Percentiles rank a stretch among this genome's conserved stretches.
These are phyloP conservation scores for Coprinopsis cinerea DNA, from an alignment of 768 basidiomycete genomes.

Conservation along the genomic window DNA sequence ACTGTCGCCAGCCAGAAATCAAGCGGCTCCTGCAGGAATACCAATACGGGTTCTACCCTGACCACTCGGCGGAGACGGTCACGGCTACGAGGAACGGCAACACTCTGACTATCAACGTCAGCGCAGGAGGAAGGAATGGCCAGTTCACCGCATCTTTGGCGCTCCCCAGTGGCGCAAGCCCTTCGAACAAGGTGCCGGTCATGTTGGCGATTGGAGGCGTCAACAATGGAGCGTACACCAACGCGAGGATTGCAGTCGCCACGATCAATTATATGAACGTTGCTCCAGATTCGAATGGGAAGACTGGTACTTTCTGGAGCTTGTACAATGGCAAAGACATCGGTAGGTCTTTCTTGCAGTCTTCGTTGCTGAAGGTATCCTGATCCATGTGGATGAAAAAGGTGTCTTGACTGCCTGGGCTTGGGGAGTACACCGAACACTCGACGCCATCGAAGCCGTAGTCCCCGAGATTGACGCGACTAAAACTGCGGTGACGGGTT, in stretches of 20 bases:
- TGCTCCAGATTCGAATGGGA: slow-evolving; percentile 11
- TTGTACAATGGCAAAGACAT: slow-evolving; percentile 16
- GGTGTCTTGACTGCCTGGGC: slow-evolving; percentile 35
- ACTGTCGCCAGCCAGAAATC: slow-evolving; percentile 34
- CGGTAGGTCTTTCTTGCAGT: slow-evolving; percentile 1
- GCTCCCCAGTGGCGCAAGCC: slow-evolving; percentile 22
- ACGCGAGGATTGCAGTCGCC: slow-evolving; percentile 25
- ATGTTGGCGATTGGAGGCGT: slow-evolving; percentile 11
- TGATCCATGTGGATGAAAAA: not conserved
- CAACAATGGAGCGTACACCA: slow-evolving; percentile 6
- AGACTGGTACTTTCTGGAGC: slow-evolving; percentile 27
- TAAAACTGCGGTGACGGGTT: slow-evolving; percentile 33
- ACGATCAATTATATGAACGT: slow-evolving; percentile 11
- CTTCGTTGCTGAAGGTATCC: not conserved
- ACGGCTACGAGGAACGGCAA: slow-evolving; percentile 22
- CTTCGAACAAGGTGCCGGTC: slow-evolving; percentile 9
- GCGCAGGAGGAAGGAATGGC: slow-evolving; percentile 22
- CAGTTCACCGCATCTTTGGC: slow-evolving; percentile 29
- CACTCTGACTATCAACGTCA: slow-evolving; percentile 9
- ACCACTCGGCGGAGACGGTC: slow-evolving; percentile 27
- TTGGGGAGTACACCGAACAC: slow-evolving; percentile 34
- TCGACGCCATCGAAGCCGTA: slow-evolving; percentile 30
- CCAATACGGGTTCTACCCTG: slow-evolving; percentile 28
- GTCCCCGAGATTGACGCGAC: slow-evolving; percentile 27
- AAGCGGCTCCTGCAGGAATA: slow-evolving; percentile 29